phyloP scores from a whole-genome alignment of 352 stramenopile genomes.

The Globisporangium acanthophoron region DNA sequence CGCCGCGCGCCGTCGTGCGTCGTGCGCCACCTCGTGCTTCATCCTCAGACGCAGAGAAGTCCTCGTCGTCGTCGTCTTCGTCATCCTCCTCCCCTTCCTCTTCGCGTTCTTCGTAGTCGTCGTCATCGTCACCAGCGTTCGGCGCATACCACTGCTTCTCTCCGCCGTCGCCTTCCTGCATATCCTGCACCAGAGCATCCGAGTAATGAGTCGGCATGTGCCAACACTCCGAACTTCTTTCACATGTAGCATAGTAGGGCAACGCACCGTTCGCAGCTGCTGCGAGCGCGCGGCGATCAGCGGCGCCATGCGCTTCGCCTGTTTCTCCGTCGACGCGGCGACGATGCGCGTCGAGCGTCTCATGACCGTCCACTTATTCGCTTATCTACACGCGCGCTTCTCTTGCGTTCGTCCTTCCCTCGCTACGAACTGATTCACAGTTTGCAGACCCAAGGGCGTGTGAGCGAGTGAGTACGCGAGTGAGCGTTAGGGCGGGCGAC shows the following conservation, averaged over 20 bases:
- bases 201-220: no score
- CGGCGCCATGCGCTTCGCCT: slow-evolving; percentile 53
- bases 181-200: no score
- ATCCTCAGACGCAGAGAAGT: slow-evolving; percentile 28
- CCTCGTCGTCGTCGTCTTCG: slow-evolving; percentile 21
- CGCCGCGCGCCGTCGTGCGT: background rate
- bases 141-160: background rate
- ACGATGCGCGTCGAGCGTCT: slow-evolving; percentile 61
- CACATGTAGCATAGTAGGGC: no score
- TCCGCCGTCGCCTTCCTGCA: no score
- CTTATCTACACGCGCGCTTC: no score
- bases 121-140: slow-evolving; percentile 25
- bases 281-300: slow-evolving; percentile 34
- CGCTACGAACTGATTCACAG: no score
- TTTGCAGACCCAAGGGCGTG: no score
- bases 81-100: slow-evolving; percentile 28
- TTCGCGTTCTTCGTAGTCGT: slow-evolving; percentile 24
- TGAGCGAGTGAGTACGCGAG: no score
- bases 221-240: background rate
- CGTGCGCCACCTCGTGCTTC: slow-evolving; percentile 10
- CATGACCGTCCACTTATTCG: slow-evolving; percentile 18
- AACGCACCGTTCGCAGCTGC: slow-evolving; percentile 20
- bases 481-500: no score
- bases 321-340: slow-evolving; percentile 33
- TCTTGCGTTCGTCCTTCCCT: no score